Evolutionary conservation across 2,329 filamentous ascomycete species (phyloP).

Genomic region (Hortaea werneckii): DNA sequence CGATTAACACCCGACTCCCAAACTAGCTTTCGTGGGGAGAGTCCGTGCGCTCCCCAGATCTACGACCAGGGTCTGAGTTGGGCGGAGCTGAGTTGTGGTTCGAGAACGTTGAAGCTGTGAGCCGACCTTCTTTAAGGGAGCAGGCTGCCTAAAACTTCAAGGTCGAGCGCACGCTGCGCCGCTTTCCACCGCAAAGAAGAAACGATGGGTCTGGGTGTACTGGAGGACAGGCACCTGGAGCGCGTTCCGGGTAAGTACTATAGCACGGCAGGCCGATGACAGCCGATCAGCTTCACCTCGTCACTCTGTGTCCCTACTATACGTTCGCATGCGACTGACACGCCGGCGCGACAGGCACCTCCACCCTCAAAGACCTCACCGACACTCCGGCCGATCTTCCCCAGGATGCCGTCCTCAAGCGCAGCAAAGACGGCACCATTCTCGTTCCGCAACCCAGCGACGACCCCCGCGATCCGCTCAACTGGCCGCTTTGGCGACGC

Average conservation of each 20-base stretch:
- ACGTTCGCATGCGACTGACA: neutral
- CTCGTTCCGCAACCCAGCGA: conserved; percentile 85
- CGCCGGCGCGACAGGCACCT: conserved; percentile 26
- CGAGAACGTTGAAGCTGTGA: too few relatives aligned
- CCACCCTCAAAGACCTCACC: conserved; percentile 30
- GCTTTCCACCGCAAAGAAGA: too few relatives aligned
- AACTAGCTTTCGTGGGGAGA: too few relatives aligned
- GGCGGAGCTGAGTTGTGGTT: too few relatives aligned
- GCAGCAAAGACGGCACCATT: conserved; percentile 37
- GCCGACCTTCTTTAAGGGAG: too few relatives aligned
- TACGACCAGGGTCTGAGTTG: too few relatives aligned
- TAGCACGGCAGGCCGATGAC: too few relatives aligned
- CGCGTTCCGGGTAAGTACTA: conserved; percentile 65
- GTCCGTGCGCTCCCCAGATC: too few relatives aligned
- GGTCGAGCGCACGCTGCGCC: too few relatives aligned
- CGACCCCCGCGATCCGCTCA: conserved; percentile 81
- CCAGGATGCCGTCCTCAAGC: conserved; percentile 16
- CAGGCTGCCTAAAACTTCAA: too few relatives aligned
- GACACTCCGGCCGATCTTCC: conserved; percentile 9
- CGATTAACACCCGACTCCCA: too few relatives aligned
- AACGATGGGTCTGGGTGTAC: conserved; percentile 52
- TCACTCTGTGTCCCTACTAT: neutral
- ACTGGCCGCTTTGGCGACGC: conserved; percentile 79
- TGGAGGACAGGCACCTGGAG: conserved; percentile 55
- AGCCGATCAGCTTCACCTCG: neutral